A percentile compares a stretch with the other conserved stretches of the same genome.
phyloP scores from a whole-genome alignment of 305 asterid genomes.

The Rubia peregrina region DNA sequence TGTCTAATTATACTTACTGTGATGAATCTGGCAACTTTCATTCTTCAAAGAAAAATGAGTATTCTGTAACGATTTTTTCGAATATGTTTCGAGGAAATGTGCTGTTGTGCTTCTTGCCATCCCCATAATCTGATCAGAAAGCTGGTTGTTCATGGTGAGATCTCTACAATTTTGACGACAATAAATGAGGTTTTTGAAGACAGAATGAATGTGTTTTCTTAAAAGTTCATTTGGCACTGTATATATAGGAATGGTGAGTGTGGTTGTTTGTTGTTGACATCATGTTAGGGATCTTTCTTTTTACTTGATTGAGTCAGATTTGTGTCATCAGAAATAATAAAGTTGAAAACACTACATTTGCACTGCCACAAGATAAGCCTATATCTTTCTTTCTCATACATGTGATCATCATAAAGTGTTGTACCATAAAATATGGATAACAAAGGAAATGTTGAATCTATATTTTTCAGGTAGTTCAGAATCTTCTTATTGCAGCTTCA shows the following conservation, averaged over 20 bases:
- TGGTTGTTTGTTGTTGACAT: background rate
- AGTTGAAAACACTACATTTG: background rate
- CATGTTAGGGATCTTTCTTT: background rate
- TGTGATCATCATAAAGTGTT: too few relatives aligned
- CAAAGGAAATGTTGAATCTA: too few relatives aligned
- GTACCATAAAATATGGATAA: too few relatives aligned
- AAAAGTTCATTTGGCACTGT: background rate
- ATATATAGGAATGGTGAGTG: background rate
- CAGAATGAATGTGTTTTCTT: background rate
- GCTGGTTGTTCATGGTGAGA: background rate
- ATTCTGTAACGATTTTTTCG: background rate
- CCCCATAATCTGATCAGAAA: background rate
- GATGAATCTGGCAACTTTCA: background rate
- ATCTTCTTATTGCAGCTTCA: too few relatives aligned
- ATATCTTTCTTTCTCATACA: background rate
- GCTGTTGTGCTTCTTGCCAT: constrained; percentile 7
- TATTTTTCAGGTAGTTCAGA: too few relatives aligned
- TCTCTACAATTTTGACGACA: background rate
- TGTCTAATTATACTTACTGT: background rate
- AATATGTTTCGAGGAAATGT: background rate
- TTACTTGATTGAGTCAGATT: constrained; percentile 1
- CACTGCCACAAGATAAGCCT: background rate
- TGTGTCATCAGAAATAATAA: background rate
- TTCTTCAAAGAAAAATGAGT: background rate
- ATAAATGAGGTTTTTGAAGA: too few relatives aligned